Percentiles rank a stretch among this genome's conserved stretches.
Evolutionary conservation across 176 grass and related monocot genomes (phyloP).

Genomic region (Coix lacrymajobi): DNA sequence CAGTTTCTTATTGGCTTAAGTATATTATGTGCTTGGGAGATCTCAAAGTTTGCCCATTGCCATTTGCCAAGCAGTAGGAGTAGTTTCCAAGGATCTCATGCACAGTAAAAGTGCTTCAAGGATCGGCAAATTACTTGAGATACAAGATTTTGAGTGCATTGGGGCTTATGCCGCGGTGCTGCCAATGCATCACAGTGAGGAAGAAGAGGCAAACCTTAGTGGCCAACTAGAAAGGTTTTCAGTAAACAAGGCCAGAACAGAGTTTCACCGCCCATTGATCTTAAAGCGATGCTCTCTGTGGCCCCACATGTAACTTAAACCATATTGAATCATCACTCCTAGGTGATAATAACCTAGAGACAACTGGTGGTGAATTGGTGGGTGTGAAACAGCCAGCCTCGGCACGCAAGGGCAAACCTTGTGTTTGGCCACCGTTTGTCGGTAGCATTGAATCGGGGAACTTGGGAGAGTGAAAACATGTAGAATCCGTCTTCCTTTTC

Average conservation of each 20-base stretch:
- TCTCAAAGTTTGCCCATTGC: conserved; percentile 37
- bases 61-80: conserved; percentile 19
- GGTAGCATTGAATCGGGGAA: conserved; percentile 12
- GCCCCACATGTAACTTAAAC: conserved; percentile 30
- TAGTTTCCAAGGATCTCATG: conserved; percentile 33
- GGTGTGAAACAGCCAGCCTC: conserved; percentile 2
- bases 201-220: conserved; percentile 28
- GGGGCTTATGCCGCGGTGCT: conserved; percentile 12
- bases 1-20: conserved; percentile 35
- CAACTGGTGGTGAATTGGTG: neutral
- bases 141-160: conserved; percentile 31
- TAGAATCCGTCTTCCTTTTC: neutral
- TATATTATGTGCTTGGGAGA: conserved; percentile 39
- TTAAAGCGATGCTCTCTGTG: conserved; percentile 15
- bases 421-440: conserved; percentile 17
- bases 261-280: conserved; percentile 22
- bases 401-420: conserved; percentile 7
- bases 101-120: conserved; percentile 25
- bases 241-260: conserved; percentile 29
- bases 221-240: conserved; percentile 27
- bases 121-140: conserved; percentile 31
- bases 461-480: conserved; percentile 5
- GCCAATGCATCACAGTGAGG: conserved; percentile 23
- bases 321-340: conserved; percentile 11
- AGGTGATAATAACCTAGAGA: conserved; percentile 8